Evolutionary conservation across 345 rosid species (phyloP).

Genomic region (Hibiscus mutabilis): DNA sequence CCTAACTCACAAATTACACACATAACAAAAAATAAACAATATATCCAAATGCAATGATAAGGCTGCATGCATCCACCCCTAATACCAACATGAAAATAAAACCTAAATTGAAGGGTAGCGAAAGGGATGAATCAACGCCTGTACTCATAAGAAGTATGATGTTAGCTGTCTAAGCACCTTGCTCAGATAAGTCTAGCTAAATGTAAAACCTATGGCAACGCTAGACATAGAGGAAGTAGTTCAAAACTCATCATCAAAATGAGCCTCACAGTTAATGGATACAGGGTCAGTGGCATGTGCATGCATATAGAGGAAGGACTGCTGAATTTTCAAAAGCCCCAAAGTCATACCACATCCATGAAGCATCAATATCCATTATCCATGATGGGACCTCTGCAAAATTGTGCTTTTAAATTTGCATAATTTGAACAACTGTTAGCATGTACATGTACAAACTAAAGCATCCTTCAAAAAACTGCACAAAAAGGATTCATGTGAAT

Average conservation of each 20-base stretch:
- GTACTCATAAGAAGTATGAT: neutral
- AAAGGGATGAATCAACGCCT: neutral
- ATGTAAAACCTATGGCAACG: neutral
- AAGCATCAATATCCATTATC: conserved; percentile 10
- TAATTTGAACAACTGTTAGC: neutral
- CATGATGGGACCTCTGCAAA: conserved; percentile 13
- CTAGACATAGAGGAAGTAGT: neutral
- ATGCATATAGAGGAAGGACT: neutral
- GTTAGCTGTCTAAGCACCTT: neutral
- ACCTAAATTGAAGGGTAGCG: neutral
- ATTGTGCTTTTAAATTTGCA: neutral
- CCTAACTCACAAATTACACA: conserved; percentile 12
- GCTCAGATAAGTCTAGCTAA: neutral
- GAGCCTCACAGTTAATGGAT: neutral
- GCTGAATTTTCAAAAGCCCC: neutral
- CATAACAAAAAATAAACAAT: neutral
- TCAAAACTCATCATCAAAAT: neutral
- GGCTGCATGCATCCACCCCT: neutral
- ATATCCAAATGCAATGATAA: conserved; percentile 4
- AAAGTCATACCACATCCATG: conserved; percentile 12
- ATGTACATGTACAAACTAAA: neutral
- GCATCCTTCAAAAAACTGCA: conserved; percentile 36
- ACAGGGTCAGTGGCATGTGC: neutral
- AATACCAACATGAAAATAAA: neutral
- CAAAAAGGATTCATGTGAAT: conserved; percentile 27